phyloP scores from a whole-genome alignment of 257 asterid genomes.

The Nicotiana sylvestris region DNA sequence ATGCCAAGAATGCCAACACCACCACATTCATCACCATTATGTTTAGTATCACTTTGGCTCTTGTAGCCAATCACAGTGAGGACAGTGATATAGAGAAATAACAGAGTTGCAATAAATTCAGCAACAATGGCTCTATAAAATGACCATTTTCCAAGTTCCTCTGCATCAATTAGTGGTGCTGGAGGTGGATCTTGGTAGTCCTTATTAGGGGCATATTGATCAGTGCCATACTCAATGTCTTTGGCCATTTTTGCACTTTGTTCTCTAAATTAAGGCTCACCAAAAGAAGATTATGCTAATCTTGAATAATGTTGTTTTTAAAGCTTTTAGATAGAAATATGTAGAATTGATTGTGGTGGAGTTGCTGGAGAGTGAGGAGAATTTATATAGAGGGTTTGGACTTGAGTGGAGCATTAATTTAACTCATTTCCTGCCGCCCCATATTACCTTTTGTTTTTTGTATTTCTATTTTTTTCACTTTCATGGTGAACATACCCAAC shows the following conservation, averaged over 20 bases:
- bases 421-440: conserved; percentile 2
- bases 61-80: conserved; percentile 71
- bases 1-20: conserved; percentile 82
- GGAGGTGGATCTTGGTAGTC: conserved; percentile 79
- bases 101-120: conserved; percentile 59
- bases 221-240: conserved; percentile 37
- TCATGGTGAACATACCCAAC: background rate
- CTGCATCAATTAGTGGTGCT: conserved; percentile 48
- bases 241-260: conserved; percentile 30
- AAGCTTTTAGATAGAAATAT: background rate
- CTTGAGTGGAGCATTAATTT: background rate
- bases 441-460: background rate
- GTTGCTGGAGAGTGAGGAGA: background rate
- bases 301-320: background rate
- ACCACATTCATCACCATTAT: conserved; percentile 40
- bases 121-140: conserved; percentile 63
- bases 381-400: background rate
- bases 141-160: conserved; percentile 60
- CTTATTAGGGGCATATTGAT: conserved; percentile 16
- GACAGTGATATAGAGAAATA: conserved; percentile 59
- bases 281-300: background rate
- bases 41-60: conserved; percentile 41
- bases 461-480: background rate
- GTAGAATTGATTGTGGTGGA: background rate
- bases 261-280: too few relatives aligned